Base-by-base conservation (phyloP, 2,329 filamentous ascomycete genomes). In the Monosporascus sp. region DNA sequence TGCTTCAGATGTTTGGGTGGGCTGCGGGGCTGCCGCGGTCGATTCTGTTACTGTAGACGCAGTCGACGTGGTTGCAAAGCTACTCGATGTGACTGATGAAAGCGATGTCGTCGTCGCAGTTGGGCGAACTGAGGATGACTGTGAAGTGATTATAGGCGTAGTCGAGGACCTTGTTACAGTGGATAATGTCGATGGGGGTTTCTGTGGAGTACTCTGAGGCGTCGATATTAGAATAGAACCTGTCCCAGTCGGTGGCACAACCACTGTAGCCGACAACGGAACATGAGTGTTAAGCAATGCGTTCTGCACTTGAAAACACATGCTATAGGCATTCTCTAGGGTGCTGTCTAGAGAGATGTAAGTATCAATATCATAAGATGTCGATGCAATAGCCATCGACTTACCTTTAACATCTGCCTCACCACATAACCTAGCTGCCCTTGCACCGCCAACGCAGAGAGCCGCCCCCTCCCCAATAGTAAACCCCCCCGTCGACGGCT, bases 381-480 rank as follows among this genome's bases (percentile, higher is more conserved):
- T 38, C 55, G 43, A 48, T 17, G 28, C 8, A 20, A 44, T 40
- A 48, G 46, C 22, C 22, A 22, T 37, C 37, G 31, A 65, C 60
- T 74, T 63, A 68, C 77, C 69, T 37, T 65, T 60, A 9, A 67
- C 66, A 49, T 80, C 76, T 11, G 69, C 62, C 3, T 73, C 71
- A 5, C 72, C 67, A 66, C 88, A 91, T 15, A 69, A 70, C 2
- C 78, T 78, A 45, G 76, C 62, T 37, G 68, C 68, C 52, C 65
- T 70, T 63, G 81, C 78, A 7, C 80, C 80, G 8, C 80, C 73
- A 37, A 88, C 77, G 67, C 88, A 91, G 63, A 86, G 80, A 57
- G 89, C 70, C 5, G 83, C 85, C 11, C 79, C 87, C 70, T 91
- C 88, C n/a, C 86, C 87, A 48, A 90, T 63, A 1, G 88, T 90